Evolutionary conservation across 1,284 basidiomycete species (phyloP), one percentile per base, ranked within the genome.

Genomic region (Vanrija sp.): DNA sequence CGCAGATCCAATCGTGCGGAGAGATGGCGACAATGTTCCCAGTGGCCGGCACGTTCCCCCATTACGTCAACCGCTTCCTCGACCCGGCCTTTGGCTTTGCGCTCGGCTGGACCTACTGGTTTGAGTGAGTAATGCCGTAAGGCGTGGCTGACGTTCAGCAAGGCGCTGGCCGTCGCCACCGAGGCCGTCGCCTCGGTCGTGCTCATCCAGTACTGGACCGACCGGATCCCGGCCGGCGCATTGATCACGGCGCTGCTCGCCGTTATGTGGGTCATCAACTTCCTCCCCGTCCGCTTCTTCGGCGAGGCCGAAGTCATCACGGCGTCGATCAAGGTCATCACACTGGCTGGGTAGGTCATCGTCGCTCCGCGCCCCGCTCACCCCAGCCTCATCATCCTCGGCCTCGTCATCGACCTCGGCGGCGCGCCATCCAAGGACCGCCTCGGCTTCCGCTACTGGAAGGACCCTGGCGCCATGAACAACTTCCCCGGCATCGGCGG

Each of bases 101-200:
- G 2, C 42, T 87, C 83, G 88, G 87, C 54, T 90, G 86, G 85
- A 85, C 88, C 65, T 89, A 88, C 68, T 86, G 85, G 83, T 87
- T 85, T 69, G 86, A 84, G 65, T 87, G 85, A 73, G 64, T n/a
- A 7, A 2, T 6, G 5, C 18, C 6, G 3, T 23, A 1, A 22
- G 35, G 20, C 15, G 3, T 6, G 3, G 42, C 49, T 50, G 31
- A 50, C 49, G 48, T 35, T 3, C 10, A 22, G 10, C 19, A n/a
- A n/a, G 20, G 24, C 15, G 3, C 24, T 43, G 42, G 23, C 42
- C 27, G 6, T 39, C 49, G 3, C 27, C 51, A 39, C 87, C 4
- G 89, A 92, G 65, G 75, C 92, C n/a, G 84, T 84, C 52, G 88
- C 88, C 24, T 82, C 86, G 1, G 81, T 88, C 4, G 82, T 91